Percentiles rank a stretch among this genome's conserved stretches.
Evolutionary conservation across 2,329 filamentous ascomycete genomes (phyloP).

Genomic region (Colletotrichum nymphaeae): DNA sequence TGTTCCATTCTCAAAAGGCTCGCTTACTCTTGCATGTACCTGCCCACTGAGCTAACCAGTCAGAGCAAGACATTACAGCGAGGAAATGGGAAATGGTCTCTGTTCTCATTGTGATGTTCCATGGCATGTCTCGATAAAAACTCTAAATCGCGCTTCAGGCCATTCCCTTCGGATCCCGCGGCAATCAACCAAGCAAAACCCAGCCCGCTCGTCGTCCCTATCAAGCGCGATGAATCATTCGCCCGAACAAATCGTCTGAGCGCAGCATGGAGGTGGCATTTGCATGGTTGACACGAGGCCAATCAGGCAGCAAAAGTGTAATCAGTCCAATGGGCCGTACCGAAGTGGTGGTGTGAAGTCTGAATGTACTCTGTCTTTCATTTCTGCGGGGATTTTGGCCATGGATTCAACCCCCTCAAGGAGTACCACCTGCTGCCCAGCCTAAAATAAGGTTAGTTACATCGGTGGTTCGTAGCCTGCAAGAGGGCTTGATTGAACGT

Average conservation of each 20-base stretch:
- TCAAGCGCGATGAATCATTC: not conserved
- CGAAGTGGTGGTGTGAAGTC: constrained; percentile 16
- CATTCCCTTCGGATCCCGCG: not conserved
- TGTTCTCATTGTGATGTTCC: not conserved
- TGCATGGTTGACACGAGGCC: not conserved
- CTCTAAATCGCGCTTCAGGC: not conserved
- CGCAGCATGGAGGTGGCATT: not conserved
- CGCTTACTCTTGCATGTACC: no score
- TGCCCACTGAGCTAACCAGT: no score
- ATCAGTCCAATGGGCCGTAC: constrained; percentile 23
- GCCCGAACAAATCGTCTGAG: not conserved
- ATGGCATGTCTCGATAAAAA: not conserved
- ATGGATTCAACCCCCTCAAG: constrained; percentile 25
- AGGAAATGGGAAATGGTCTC: not conserved
- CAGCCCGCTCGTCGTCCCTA: not conserved
- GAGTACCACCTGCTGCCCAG: constrained; percentile 22
- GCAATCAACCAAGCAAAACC: not conserved
- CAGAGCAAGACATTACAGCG: no score
- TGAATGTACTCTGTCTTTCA: constrained; percentile 29
- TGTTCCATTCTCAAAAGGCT: no score
- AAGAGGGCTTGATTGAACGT: not conserved
- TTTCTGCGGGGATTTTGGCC: constrained; percentile 19
- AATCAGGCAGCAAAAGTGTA: not conserved
- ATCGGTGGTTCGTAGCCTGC: no score
- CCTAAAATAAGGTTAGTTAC: not conserved